These are phyloP conservation scores for Aphanomyces cochlioides DNA, from an alignment of 352 stramenopile genomes.

Conservation along the genomic window DNA sequence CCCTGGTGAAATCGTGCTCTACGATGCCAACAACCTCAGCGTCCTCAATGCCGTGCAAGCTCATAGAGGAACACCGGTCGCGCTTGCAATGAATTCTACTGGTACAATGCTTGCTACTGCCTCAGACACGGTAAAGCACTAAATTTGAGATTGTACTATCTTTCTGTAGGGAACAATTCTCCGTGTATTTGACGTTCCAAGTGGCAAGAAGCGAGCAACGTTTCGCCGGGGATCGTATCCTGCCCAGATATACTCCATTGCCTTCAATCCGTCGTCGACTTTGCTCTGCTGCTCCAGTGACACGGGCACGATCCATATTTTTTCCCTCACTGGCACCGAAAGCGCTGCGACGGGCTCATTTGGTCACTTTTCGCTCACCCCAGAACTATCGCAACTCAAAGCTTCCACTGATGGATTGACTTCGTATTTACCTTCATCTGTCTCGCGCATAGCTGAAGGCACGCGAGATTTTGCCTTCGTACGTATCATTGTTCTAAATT, in stretches of 20 bases:
- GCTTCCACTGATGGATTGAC: constrained; percentile 46
- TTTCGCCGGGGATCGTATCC: constrained; percentile 95
- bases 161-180: constrained; percentile 91
- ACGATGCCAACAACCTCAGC: constrained; percentile 89
- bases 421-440: constrained; percentile 66
- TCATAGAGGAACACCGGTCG: constrained; percentile 79
- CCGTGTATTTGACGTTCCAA: constrained; percentile 94
- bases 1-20: constrained; percentile 87
- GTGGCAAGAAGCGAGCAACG: constrained; percentile 85
- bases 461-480: constrained; percentile 86
- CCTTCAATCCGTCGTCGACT: constrained; percentile 92
- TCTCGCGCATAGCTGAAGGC: constrained; percentile 78
- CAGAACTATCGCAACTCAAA: constrained; percentile 38
- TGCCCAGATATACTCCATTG: constrained; percentile 93
- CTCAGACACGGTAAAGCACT: constrained; percentile 71
- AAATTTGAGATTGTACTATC: not conserved
- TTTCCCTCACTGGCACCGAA: constrained; percentile 75
- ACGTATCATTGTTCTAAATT: constrained; percentile 8
- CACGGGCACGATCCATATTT: constrained; percentile 96
- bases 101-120: constrained; percentile 86
- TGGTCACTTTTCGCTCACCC: constrained; percentile 66
- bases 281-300: constrained; percentile 95
- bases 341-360: constrained; percentile 77
- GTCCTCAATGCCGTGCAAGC: constrained; percentile 89
- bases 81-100: constrained; percentile 84